Conservation (phyloP, 129 eudicot genomes). For the Solidago caesia region DNA sequence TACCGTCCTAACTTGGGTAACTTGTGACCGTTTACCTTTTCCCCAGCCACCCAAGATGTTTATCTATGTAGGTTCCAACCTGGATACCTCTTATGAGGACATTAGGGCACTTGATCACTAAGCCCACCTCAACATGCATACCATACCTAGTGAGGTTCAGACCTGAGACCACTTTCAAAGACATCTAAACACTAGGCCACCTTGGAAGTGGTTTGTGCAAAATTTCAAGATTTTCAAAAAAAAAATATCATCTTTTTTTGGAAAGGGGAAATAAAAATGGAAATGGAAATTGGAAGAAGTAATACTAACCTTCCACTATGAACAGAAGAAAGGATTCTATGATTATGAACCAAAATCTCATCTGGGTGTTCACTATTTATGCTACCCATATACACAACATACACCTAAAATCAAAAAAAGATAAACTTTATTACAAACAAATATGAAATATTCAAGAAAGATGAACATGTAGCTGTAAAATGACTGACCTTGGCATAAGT, state of each 20-base stretch:
- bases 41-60: too few species aligned
- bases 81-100: too few species aligned
- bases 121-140: too few species aligned
- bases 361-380: conserved; percentile 50
- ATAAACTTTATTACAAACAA: neutral
- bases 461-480: neutral
- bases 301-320: conserved; percentile 60
- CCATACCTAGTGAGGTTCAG: too few species aligned
- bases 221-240: neutral
- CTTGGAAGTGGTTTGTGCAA: neutral
- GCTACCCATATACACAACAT: conserved; percentile 85
- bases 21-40: too few species aligned
- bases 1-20: too few species aligned
- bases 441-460: neutral
- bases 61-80: too few species aligned
- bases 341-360: conserved; percentile 61
- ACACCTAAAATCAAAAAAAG: conserved; percentile 45
- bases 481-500: conserved; percentile 53
- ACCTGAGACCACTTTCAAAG: too few species aligned
- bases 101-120: too few species aligned
- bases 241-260: too few species aligned
- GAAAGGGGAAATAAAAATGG: neutral
- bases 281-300: neutral
- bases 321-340: conserved; percentile 62
- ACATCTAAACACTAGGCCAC: too few species aligned